Evolutionary conservation across 1,139 yeast genomes (phyloP), one percentile per base, ranked within the genome.

Genomic region (Nakaseomyces delphensis): DNA sequence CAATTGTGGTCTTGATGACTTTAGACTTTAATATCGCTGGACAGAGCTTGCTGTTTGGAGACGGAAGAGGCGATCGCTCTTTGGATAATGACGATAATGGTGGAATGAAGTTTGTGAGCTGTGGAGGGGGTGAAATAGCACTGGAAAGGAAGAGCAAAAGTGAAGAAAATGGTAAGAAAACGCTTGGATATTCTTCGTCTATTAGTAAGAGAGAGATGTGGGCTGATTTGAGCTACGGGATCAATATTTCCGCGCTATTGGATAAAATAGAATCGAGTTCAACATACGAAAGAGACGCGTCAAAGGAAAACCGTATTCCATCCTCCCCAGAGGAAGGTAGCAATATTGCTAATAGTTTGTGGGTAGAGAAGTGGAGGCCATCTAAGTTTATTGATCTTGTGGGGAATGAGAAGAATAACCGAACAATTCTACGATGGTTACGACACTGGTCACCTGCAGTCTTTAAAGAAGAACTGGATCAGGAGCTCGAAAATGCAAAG

Each of bases 351-450:
- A 46, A 50, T 4, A 43, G 48, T 11, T 58, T 80, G 7, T 80
- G 85, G 85, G 76, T 86, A 0, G 97, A 91, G 55, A 86, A 85
- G 62, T 89, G 89, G 70, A 69, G 91, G 40, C 96, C 98, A 0
- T 65, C 62, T 20, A 67, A 66, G 36, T 89, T 84, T 64, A 56
- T 86, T 55, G 96, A 77, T 61, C 76, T 67, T 63, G 77, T 67
- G 1, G 97, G 97, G 0, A 86, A 89, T 53, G 97, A 91, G 55
- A 71, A 72, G 46, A 79, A 79, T 13, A 89, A 86, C 56, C 68
- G 96, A 41, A 62, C 65, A 29, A 71, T 89, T 18, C 65, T 89
- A 43, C 74, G 74, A 43, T 91, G 97, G 97, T 60, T 91, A 29
- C 74, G 77, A 48, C 79, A 78, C 46, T 91, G 97, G 97, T 75